Percentiles rank a stretch among this genome's conserved stretches.
Conservation (phyloP, 2,329 filamentous ascomycete genomes). For the Cordyceps pruinosa region DNA sequence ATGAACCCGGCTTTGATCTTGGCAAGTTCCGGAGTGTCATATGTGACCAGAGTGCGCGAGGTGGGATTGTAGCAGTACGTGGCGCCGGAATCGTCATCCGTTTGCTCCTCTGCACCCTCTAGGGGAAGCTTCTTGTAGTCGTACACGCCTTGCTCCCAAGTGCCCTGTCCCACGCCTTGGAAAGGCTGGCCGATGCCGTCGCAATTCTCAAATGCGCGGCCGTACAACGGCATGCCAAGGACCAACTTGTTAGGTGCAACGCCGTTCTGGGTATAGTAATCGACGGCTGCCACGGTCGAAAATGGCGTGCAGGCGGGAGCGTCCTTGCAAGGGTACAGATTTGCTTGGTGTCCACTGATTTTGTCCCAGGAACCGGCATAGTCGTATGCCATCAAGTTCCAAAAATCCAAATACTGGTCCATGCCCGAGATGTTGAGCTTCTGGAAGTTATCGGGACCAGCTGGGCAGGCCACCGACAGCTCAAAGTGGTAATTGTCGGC, state of each 20-base stretch:
- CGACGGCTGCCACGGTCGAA: conserved; percentile 62
- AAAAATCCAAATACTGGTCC: conserved; percentile 63
- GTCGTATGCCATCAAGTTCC: conserved; percentile 86
- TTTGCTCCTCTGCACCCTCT: conserved; percentile 54
- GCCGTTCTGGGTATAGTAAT: conserved; percentile 59
- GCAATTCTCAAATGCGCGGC: conserved; percentile 75
- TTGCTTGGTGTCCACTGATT: conserved; percentile 69
- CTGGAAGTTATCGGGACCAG: conserved; percentile 54
- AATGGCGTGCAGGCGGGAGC: conserved; percentile 68
- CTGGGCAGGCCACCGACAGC: conserved; percentile 57
- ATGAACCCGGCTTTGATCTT: conserved; percentile 67
- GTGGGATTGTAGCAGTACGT: conserved; percentile 69
- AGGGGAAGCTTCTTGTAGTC: conserved; percentile 83
- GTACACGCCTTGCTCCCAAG: conserved; percentile 78
- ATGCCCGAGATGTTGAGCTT: conserved; percentile 57
- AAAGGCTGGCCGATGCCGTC: conserved; percentile 64
- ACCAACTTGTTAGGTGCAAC: conserved; percentile 69
- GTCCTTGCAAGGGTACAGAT: conserved; percentile 55
- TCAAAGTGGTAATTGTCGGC: conserved; percentile 48
- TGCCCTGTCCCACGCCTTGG: conserved; percentile 67
- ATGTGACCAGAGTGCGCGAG: conserved; percentile 64
- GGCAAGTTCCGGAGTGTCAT: conserved; percentile 65
- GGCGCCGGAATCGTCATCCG: conserved; percentile 59
- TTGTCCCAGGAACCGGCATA: conserved; percentile 77
- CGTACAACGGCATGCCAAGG: conserved; percentile 87